phyloP scores from a whole-genome alignment of 441 rosid genomes.

The Croton setiger region DNA sequence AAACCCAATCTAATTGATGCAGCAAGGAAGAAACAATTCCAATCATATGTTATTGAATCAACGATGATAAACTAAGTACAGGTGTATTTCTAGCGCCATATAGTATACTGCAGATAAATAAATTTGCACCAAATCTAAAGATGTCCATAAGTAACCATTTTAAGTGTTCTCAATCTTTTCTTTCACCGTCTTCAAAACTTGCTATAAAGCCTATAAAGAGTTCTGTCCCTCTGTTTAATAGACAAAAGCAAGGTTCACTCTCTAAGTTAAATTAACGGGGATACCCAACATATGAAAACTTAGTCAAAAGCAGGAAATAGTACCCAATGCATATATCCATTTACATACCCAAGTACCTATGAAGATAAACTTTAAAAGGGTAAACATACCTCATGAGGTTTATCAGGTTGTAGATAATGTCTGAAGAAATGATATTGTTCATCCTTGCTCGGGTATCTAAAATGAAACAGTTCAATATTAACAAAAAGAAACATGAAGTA shows the following conservation, averaged over 20 bases:
- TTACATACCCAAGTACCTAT: not conserved
- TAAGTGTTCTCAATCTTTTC: not conserved
- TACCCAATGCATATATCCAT: not conserved
- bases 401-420: slow-evolving; percentile 74
- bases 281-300: not conserved
- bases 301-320: not conserved
- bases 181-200: not conserved
- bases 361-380: slow-evolving; percentile 6
- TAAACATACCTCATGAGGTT: slow-evolving; percentile 60
- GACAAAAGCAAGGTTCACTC: not conserved
- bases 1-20: not conserved
- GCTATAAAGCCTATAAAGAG: not conserved
- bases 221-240: slow-evolving; percentile 5
- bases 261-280: not conserved
- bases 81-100: not conserved
- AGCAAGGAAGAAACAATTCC: not conserved
- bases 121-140: not conserved
- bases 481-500: slow-evolving; percentile 5
- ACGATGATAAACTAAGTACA: not conserved
- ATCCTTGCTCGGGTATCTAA: slow-evolving; percentile 79
- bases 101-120: not conserved
- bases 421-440: slow-evolving; percentile 84
- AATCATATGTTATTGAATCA: no score
- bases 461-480: slow-evolving; percentile 17
- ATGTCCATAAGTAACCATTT: not conserved